phyloP scores from a whole-genome alignment of 495 filamentous ascomycete genomes.

The Aspergillus cavernicola region DNA sequence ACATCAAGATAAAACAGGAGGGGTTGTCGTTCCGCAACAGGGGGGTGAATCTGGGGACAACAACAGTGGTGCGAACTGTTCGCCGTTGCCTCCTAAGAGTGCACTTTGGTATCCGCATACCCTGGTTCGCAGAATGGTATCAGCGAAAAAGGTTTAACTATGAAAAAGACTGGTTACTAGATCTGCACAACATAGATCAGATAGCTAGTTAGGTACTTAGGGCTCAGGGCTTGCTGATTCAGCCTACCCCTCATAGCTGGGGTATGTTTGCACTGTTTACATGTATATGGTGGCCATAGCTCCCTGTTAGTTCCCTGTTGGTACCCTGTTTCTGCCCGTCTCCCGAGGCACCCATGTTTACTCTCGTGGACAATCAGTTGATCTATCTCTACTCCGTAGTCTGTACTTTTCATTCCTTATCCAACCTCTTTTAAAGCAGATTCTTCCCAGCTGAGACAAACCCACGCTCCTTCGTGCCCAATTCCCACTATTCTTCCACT shows the following conservation, averaged over 20 bases:
- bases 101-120: conserved; percentile 26
- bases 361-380: not conserved
- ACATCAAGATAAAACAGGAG: not conserved
- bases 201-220: too few species aligned
- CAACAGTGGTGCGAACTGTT: not conserved
- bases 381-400: not conserved
- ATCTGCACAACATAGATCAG: too few species aligned
- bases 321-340: too few species aligned
- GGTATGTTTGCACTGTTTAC: conserved; percentile 1
- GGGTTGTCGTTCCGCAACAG: not conserved
- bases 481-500: not conserved
- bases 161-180: too few species aligned
- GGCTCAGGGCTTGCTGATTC: not conserved
- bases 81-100: not conserved
- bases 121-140: conserved; percentile 33
- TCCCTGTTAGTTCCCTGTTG: not conserved
- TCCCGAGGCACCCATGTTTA: too few species aligned
- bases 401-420: not conserved
- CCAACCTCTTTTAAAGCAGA: not conserved
- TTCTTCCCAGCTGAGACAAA: not conserved
- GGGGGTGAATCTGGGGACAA: not conserved
- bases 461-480: not conserved
- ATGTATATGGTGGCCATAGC: conserved; percentile 5
- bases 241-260: conserved; percentile 7
- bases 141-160: conserved; percentile 33